Percentiles rank a stretch among this genome's conserved stretches.
Conservation (phyloP, 768 basidiomycete species). For the Russula emetica region DNA sequence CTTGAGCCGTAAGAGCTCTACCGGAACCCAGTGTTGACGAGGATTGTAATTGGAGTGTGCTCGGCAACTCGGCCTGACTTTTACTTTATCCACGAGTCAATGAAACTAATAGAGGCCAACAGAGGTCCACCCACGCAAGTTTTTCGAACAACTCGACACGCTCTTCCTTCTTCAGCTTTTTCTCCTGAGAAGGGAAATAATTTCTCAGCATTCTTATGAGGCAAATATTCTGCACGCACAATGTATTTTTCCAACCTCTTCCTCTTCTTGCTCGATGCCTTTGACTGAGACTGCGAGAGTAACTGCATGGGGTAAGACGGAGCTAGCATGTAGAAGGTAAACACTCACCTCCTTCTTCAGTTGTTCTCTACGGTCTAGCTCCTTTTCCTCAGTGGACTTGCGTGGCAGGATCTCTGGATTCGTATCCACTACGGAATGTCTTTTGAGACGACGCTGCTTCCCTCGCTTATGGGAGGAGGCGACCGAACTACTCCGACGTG, state of each 20-base stretch:
- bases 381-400: conserved; percentile 33
- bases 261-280: conserved; percentile 46
- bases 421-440: conserved; percentile 17
- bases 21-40: conserved; percentile 84
- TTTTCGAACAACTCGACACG: conserved; percentile 72
- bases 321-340: neutral
- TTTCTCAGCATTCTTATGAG: neutral
- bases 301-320: conserved; percentile 7
- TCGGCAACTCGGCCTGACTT: conserved; percentile 64
- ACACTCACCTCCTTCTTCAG: conserved; percentile 33
- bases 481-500: conserved; percentile 52
- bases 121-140: conserved; percentile 57
- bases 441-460: conserved; percentile 28
- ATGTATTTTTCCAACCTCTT: conserved; percentile 51
- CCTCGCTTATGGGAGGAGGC: conserved; percentile 62
- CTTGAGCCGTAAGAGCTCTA: conserved; percentile 54
- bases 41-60: conserved; percentile 60
- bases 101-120: neutral
- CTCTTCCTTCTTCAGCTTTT: conserved; percentile 90
- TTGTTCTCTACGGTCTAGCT: conserved; percentile 30
- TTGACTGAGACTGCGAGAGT: conserved; percentile 30
- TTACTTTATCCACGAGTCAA: conserved; percentile 37
- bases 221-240: conserved; percentile 31
- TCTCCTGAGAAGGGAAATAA: conserved; percentile 50
- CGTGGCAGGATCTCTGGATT: conserved; percentile 30